Evolutionary conservation across 306 rosid genomes (phyloP), one percentile per base, ranked within the genome.

Genomic region (Begonia masoniana): DNA sequence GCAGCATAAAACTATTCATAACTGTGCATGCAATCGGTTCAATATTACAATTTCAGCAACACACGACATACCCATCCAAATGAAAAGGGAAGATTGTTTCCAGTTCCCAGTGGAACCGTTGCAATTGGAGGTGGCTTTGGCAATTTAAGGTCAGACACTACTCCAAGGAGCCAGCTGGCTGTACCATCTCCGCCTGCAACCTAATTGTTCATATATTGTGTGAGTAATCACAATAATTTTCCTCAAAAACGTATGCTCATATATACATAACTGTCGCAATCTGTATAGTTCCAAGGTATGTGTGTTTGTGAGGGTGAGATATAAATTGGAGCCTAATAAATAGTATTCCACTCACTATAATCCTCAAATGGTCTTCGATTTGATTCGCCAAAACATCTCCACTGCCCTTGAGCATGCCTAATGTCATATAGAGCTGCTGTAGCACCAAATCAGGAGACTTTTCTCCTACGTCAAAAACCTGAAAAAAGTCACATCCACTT

Each of bases 101-200:
- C 91, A 0, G 91, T 82, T 58, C 91, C 91, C 53, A 82, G 57
- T 7, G 91, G 91, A 24, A 82, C 78, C 0, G 81, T 82, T 10
- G 91, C 85, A 54, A 78, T 53, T 45, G 85, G 76, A 23, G 85
- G 91, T 8, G 78, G 74, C 13, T 48, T 80, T 55, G 78, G 77
- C 47, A 82, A 67, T 63, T 76, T 78, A 55, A 82, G 79, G 54
- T 78, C 85, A 50, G 81, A 46, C 36, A 82, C 77, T 46, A 78
- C 91, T 62, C 85, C 91, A 56, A 78, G 85, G 55, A 82, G 82
- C 91, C 91, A 82, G 75, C 85, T 65, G 2, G 91, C 91, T 36
- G 85, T 82, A 52, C 91, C 91, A 73, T 82, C 91, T 60, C 91
- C 91, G 55, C 91, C 91, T 7, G 91, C 91, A 76, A 78, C 91